A percentile compares a stretch with the other conserved stretches of the same genome.
These are phyloP conservation scores for Globisporangium rhizosaccharum DNA, from an alignment of 352 stramenopile genomes.

Conservation along the genomic window DNA sequence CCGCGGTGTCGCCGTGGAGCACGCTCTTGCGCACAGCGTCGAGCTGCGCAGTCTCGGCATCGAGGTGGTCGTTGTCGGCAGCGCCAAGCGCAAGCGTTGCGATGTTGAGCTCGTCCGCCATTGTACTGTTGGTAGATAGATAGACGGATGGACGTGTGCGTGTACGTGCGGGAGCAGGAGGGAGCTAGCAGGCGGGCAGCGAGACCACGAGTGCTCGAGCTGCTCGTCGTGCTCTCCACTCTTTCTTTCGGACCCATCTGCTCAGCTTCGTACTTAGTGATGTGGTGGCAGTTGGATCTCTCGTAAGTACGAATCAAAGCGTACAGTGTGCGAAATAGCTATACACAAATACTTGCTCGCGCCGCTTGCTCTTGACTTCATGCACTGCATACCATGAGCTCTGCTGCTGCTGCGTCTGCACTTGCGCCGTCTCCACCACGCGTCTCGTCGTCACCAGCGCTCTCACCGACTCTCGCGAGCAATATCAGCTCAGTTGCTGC, in stretches of 20 bases:
- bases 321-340: too few species aligned
- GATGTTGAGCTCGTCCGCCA: slow-evolving; percentile 33
- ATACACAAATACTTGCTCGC: too few species aligned
- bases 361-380: not conserved
- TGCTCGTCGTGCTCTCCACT: too few species aligned
- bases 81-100: slow-evolving; percentile 38
- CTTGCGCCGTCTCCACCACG: slow-evolving; percentile 12
- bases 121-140: slow-evolving; percentile 17
- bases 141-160: not conserved
- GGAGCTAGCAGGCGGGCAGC: not conserved
- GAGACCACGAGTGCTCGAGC: too few species aligned
- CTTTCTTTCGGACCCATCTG: too few species aligned
- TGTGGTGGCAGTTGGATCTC: too few species aligned
- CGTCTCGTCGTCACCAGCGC: not conserved
- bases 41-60: slow-evolving; percentile 28
- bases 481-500: not conserved
- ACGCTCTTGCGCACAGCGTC: slow-evolving; percentile 61
- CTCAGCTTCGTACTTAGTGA: too few species aligned
- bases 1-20: slow-evolving; percentile 37
- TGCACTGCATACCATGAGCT: slow-evolving; percentile 9
- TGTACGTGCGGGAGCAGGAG: not conserved
- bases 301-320: too few species aligned
- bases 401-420: not conserved
- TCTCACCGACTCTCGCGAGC: not conserved
- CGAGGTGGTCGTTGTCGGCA: slow-evolving; percentile 20